Base-by-base conservation (phyloP, 352 stramenopile species). In the Phytophthora parvispora region DNA sequence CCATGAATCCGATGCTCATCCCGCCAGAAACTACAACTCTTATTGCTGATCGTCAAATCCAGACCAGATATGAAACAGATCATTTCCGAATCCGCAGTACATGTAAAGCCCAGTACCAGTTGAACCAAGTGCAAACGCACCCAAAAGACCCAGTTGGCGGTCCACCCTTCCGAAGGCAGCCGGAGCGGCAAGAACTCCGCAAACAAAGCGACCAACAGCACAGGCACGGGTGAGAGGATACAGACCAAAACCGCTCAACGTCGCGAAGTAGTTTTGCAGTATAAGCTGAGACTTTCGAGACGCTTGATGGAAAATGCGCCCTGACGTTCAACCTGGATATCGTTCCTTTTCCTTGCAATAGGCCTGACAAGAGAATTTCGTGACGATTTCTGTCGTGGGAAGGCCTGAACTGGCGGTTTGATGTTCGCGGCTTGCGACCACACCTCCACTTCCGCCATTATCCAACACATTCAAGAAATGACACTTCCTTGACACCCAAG, bases 291-390 rank as follows among this genome's bases (percentile, higher is more conserved):
- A n/a, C 29, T 68, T 68, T 25, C 60, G 4, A 60, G 22, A 6
- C 49, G 49, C 16, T 61, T 50, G 3, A 64, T 28, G 20, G 62
- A 69, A 28, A 64, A 60, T 4, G 45, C 43, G 6, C 63, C 63
- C 24, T 65, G 36, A n/a, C 38, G 34, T 48, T 52, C 60, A 13
- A 67, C 36, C 48, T 67, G 60, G 16, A 67, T 51, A 29, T 52
- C 20, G 10, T 60, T 47, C 60, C 60, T 60, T 9, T 18, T 18
- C 6, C 18, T 24, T 25, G 16, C 18, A 15, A 47, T 7, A 25
- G 18, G 40, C n/a, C 15, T 48, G 18, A n/a, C 6, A 16, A 43
- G 16, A 2, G 15, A 5, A 43, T 8, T 20, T 9, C 8, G 36
- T 6, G 36, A 16, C 10, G 36, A 7, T 6, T 43, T 43, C 20